A percentile compares a stretch with the other conserved stretches of the same genome.
Evolutionary conservation across 2,329 filamentous ascomycete genomes (phyloP).

Genomic region (Fusarium subglutinans): DNA sequence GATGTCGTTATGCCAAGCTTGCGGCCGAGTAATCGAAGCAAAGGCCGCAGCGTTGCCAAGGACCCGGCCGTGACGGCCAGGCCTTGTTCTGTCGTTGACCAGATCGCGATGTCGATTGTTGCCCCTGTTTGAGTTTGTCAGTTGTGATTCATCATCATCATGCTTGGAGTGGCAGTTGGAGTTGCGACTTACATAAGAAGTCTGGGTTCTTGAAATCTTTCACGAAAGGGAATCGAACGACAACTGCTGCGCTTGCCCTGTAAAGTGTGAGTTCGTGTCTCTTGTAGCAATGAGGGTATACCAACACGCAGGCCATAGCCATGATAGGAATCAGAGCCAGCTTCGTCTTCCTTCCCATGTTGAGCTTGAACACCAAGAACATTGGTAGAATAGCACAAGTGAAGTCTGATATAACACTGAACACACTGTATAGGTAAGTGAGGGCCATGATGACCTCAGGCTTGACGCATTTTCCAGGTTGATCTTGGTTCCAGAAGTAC

Average conservation of each 20-base stretch:
- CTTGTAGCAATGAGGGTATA: background rate
- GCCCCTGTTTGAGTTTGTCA: slow-evolving; percentile 41
- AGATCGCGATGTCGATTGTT: slow-evolving; percentile 57
- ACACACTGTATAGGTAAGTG: slow-evolving; percentile 61
- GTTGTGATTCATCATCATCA: background rate
- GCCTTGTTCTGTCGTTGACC: slow-evolving; percentile 58
- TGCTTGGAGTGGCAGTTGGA: background rate
- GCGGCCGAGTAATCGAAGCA: slow-evolving; percentile 48
- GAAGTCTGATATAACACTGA: slow-evolving; percentile 61
- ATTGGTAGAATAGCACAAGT: slow-evolving; percentile 62
- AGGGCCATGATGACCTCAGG: slow-evolving; percentile 59
- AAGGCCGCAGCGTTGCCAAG: slow-evolving; percentile 57
- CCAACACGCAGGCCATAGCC: slow-evolving; percentile 63
- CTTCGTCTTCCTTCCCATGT: slow-evolving; percentile 64
- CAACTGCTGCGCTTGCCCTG: slow-evolving; percentile 56
- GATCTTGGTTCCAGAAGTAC: slow-evolving; percentile 52
- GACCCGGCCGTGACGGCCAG: slow-evolving; percentile 60
- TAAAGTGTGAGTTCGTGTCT: slow-evolving; percentile 17
- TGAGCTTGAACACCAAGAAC: slow-evolving; percentile 63
- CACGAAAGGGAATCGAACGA: slow-evolving; percentile 53
- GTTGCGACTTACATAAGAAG: slow-evolving; percentile 52
- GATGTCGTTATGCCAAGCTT: slow-evolving; percentile 44
- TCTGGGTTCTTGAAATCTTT: slow-evolving; percentile 51
- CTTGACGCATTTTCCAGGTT: slow-evolving; percentile 50
- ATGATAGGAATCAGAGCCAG: slow-evolving; percentile 61